Conservation (phyloP, 208 protist genomes). For the Leishmania guyanensis region DNA sequence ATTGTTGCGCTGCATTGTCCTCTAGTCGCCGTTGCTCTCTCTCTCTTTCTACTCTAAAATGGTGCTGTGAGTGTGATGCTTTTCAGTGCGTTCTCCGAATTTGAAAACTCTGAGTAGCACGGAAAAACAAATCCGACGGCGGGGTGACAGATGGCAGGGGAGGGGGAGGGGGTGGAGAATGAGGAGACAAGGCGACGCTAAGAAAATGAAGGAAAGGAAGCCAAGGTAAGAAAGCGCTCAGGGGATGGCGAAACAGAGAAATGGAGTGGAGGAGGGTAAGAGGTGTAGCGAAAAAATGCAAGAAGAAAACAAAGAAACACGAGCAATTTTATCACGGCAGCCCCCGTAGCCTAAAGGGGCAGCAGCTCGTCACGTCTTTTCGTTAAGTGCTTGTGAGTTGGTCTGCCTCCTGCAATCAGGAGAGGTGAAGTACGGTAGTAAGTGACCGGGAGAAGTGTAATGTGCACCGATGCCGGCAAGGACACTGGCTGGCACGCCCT, state of each 20-base stretch:
- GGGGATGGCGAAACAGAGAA: no score
- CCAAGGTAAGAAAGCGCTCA: no score
- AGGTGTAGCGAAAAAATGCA: neutral
- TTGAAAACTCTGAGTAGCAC: neutral
- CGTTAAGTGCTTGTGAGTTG: neutral
- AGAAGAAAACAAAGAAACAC: neutral
- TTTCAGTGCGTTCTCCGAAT: neutral
- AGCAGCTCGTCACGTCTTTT: neutral
- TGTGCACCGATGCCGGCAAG: neutral
- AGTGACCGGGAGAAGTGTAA: neutral
- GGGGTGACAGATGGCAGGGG: neutral
- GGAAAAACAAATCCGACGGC: neutral
- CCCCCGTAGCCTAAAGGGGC: neutral
- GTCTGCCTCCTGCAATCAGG: neutral
- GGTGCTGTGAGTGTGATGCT: neutral
- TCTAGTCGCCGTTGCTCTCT: neutral
- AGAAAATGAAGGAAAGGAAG: no score
- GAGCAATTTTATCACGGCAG: neutral
- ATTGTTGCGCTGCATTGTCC: conserved; percentile 15
- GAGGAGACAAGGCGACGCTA: neutral
- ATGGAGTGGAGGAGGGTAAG: neutral
- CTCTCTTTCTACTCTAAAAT: neutral
- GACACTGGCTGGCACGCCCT: neutral
- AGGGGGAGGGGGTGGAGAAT: neutral
- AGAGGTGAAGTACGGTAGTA: neutral